Percentiles rank a stretch among this genome's conserved stretches.
phyloP scores from a whole-genome alignment of 495 filamentous ascomycete species.

The Aspergillus cristatus region DNA sequence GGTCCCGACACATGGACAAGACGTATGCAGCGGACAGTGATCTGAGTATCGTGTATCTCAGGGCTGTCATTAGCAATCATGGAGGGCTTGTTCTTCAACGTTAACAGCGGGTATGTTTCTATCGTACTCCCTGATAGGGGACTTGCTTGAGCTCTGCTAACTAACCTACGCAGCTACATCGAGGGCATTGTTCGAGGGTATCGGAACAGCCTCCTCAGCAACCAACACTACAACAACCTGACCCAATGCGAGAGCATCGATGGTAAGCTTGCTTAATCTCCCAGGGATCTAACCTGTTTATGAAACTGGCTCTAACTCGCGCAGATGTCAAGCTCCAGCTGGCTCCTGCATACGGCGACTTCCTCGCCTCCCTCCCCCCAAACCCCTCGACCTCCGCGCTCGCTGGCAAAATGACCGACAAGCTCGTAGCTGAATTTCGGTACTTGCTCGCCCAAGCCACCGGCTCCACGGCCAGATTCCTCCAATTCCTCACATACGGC shows the following conservation, averaged over 20 bases:
- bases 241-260: slow-evolving; percentile 98
- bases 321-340: slow-evolving; percentile 96
- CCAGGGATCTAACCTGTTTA: background rate
- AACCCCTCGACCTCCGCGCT: slow-evolving; percentile 95
- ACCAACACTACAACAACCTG: slow-evolving; percentile 89
- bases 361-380: slow-evolving; percentile 86
- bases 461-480: slow-evolving; percentile 83
- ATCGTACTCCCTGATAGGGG: background rate
- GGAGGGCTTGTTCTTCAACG: slow-evolving; percentile 96
- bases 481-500: slow-evolving; percentile 94
- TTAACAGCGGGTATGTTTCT: slow-evolving; percentile 70
- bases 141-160: slow-evolving; percentile 1
- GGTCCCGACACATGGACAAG: too few relatives aligned
- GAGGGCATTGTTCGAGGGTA: slow-evolving; percentile 96
- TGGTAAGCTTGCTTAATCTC: slow-evolving; percentile 45
- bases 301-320: slow-evolving; percentile 2
- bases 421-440: slow-evolving; percentile 94
- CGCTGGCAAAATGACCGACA: slow-evolving; percentile 91
- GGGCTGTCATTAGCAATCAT: slow-evolving; percentile 40
- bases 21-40: too few relatives aligned
- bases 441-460: slow-evolving; percentile 89
- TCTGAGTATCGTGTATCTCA: too few relatives aligned
- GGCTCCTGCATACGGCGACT: slow-evolving; percentile 92
- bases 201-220: slow-evolving; percentile 83
- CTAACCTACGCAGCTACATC: slow-evolving; percentile 60